Conservation (phyloP, 2,329 filamentous ascomycete genomes). For the Tolypocladium nubicola region DNA sequence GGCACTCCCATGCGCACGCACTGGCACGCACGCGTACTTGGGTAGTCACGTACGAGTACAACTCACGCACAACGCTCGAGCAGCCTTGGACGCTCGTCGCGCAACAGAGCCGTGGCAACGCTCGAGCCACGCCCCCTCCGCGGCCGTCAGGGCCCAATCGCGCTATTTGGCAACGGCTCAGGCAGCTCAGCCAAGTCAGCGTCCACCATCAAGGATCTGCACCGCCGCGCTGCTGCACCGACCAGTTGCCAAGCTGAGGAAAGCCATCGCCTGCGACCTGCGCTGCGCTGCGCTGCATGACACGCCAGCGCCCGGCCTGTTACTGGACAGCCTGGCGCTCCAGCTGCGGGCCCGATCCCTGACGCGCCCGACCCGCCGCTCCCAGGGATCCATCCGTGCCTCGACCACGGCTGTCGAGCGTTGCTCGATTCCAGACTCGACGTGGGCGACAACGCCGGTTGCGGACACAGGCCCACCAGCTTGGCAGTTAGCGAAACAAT, state of each 20-base stretch:
- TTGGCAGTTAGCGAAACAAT: background rate
- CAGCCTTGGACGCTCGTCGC: too few species aligned
- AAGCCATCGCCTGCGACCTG: background rate
- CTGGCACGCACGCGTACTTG: too few species aligned
- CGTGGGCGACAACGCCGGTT: background rate
- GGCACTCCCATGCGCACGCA: too few species aligned
- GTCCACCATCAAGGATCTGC: too few species aligned
- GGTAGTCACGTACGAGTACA: too few species aligned
- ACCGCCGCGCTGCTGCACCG: background rate
- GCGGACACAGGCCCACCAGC: background rate
- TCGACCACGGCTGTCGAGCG: conserved; percentile 2
- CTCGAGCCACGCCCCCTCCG: too few species aligned
- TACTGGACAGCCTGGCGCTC: background rate
- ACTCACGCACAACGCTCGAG: too few species aligned
- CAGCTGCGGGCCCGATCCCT: background rate
- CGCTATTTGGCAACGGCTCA: too few species aligned
- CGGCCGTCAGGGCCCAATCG: too few species aligned
- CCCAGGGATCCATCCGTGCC: conserved; percentile 1
- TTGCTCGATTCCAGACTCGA: background rate
- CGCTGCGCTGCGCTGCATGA: background rate
- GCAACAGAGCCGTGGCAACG: too few species aligned
- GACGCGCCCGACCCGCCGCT: background rate
- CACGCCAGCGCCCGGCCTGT: background rate
- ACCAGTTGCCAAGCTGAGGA: background rate
- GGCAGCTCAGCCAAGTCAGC: too few species aligned